Evolutionary conservation across 2,329 filamentous ascomycete genomes (phyloP), one percentile per base, ranked within the genome.

Genomic region (Berkeleyomyces rouxiae): DNA sequence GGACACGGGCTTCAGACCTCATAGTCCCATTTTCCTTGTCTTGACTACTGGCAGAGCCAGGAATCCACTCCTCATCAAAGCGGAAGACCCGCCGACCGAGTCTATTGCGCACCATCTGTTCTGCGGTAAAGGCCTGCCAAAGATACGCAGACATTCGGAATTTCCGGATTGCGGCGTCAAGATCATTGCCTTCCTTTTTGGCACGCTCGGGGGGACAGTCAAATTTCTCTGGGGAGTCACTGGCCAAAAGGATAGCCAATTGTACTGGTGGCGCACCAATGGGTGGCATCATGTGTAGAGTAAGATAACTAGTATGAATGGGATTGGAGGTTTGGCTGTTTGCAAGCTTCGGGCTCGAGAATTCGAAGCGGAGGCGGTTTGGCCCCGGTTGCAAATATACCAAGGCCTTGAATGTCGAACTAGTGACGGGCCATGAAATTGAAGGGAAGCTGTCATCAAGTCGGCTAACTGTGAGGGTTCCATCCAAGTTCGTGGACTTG

Each of bases 51-150:
- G 89, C 79, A 1, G 88, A 88, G 6, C 91, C 91, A 2, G 84
- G 83, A 65, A 88, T 88, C 93, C 93, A 97, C 71, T 96, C 88
- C 72, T 99, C 93, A 68, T 97, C 93, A 66, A 95, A 91, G 51
- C 91, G 82, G 72, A 96, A 97, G 61, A 83, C 85, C 63, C 92
- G 84, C 64, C 92, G 82, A 7, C 91, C 90, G 67, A 97, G 83
- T 65, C 86, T 88, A 71, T 96, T 88, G 66, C 90, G 85, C 72
- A 83, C 87, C 92, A 97, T 97, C 71, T 97, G 91, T 72, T 99
- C 93, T 5, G 89, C 90, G 0, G 92, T 97, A 70, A 95, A 97
- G 6, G 91, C 90, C 72, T 99, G 93, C 91, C 93, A 97, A 11
- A 97, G 78, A 71, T 97, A 96, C 33, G 90, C 92, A 16, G 90